Conservation (phyloP, 1,139 yeast species). For the Yamadazyma spencermartinsiae region DNA sequence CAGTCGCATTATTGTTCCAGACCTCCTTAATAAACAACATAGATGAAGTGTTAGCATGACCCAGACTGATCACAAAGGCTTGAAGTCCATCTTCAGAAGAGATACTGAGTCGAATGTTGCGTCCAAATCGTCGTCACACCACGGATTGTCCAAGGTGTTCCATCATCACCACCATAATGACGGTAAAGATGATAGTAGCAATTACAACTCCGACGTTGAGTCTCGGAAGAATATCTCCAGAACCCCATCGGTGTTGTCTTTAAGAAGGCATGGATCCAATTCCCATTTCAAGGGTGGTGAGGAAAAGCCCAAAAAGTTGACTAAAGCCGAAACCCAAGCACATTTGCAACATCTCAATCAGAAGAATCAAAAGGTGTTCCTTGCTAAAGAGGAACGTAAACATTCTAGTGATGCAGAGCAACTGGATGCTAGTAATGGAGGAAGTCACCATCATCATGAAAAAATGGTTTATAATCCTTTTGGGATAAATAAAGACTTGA, state of each 20-base stretch:
- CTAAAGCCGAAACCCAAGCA: constrained; percentile 42
- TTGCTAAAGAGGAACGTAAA: constrained; percentile 20
- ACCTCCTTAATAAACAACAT: too few relatives aligned
- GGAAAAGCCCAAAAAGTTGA: constrained; percentile 24
- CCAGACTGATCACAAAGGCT: constrained; percentile 16
- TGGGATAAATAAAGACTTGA: constrained; percentile 41
- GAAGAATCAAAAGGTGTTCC: constrained; percentile 22
- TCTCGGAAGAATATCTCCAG: constrained; percentile 10
- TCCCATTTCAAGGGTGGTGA: constrained; percentile 6
- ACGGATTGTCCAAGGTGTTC: constrained; percentile 31
- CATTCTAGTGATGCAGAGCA: constrained; percentile 3
- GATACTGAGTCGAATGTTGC: constrained; percentile 16
- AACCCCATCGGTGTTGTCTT: constrained; percentile 29
- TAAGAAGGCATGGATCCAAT: constrained; percentile 30
- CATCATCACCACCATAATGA: constrained; percentile 20
- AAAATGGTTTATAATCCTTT: constrained; percentile 49
- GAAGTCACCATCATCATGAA: constrained; percentile 19
- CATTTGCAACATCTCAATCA: constrained; percentile 37
- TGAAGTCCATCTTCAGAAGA: constrained; percentile 23
- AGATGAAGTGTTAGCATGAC: constrained; percentile 1
- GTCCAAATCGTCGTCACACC: constrained; percentile 16
- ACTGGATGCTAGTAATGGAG: background rate
- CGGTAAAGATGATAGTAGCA: constrained; percentile 2
- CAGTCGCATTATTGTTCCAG: too few relatives aligned
- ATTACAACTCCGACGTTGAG: background rate